These are phyloP conservation scores for Globisporangium nagaii DNA, from an alignment of 352 stramenopile species.

Conservation along the genomic window DNA sequence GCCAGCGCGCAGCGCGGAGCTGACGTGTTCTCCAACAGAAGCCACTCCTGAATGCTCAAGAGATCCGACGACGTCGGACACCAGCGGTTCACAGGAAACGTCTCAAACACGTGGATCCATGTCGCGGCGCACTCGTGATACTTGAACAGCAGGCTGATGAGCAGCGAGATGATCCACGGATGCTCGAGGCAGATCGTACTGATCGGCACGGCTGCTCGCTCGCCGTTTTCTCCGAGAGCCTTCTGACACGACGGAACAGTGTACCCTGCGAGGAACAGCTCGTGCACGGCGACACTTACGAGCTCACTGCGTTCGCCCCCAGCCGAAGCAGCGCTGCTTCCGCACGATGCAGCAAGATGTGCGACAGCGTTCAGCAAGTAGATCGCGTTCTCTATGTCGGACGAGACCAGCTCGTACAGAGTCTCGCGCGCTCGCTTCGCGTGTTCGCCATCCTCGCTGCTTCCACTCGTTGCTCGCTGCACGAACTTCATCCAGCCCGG, in stretches of 20 bases:
- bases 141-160: constrained; percentile 62
- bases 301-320: constrained; percentile 28
- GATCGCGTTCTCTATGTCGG: constrained; percentile 58
- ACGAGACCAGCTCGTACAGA: constrained; percentile 53
- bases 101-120: constrained; percentile 82
- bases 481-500: constrained; percentile 67
- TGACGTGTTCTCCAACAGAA: constrained; percentile 67
- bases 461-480: constrained; percentile 22
- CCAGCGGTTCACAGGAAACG: constrained; percentile 84
- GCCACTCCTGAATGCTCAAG: constrained; percentile 70
- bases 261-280: constrained; percentile 60
- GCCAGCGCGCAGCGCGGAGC: constrained; percentile 56
- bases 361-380: constrained; percentile 71
- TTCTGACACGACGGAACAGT: constrained; percentile 41
- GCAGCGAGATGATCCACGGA: constrained; percentile 52
- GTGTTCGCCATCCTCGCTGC: constrained; percentile 18
- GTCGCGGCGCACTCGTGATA: constrained; percentile 76
- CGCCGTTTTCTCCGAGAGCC: constrained; percentile 40
- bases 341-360: constrained; percentile 16
- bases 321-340: constrained; percentile 28
- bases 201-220: constrained; percentile 42
- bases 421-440: constrained; percentile 31
- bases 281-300: constrained; percentile 51
- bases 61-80: constrained; percentile 59
- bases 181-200: constrained; percentile 61